Evolutionary conservation across 2,329 filamentous ascomycete species (phyloP).

Genomic region (Colletotrichum eremochloae): DNA sequence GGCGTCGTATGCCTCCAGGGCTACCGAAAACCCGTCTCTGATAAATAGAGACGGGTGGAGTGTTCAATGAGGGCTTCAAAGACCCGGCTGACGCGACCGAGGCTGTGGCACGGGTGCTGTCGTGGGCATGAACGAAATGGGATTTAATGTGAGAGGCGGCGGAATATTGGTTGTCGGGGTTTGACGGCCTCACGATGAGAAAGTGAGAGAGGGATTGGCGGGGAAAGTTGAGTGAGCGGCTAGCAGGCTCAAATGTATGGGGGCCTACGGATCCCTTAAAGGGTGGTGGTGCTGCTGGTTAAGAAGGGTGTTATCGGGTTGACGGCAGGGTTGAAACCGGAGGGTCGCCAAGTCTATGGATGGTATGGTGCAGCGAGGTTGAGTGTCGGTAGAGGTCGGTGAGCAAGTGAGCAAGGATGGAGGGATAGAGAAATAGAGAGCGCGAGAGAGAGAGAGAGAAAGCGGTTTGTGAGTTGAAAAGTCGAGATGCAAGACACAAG

Average conservation of each 20-base stretch:
- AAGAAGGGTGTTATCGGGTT: not conserved
- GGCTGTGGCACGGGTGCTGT: slow-evolving; percentile 9
- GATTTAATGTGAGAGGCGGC: not conserved
- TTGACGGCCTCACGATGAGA: not conserved
- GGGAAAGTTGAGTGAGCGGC: not conserved
- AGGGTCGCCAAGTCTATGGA: slow-evolving; percentile 5
- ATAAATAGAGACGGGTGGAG: slow-evolving; percentile 36
- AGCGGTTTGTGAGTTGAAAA: slow-evolving; percentile 30
- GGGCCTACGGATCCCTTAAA: not conserved
- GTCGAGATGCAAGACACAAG: slow-evolving; percentile 36
- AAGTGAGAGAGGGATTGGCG: not conserved
- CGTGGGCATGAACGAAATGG: slow-evolving; percentile 24
- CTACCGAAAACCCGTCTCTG: slow-evolving; percentile 47
- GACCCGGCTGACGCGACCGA: slow-evolving; percentile 25
- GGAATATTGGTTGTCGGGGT: slow-evolving; percentile 4
- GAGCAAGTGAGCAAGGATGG: not conserved
- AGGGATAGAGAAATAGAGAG: not conserved
- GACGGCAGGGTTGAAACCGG: not conserved
- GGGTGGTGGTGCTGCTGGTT: not conserved
- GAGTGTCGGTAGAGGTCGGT: not conserved
- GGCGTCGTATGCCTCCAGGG: slow-evolving; percentile 53
- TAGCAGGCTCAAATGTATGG: not conserved
- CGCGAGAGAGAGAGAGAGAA: not conserved
- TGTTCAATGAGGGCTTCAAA: slow-evolving; percentile 9
- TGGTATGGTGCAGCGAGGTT: slow-evolving; percentile 6